A percentile compares a stretch with the other conserved stretches of the same genome.
These are phyloP conservation scores for Cordyceps fumosorosea DNA, from an alignment of 2,329 filamentous ascomycete genomes.

Conservation along the genomic window DNA sequence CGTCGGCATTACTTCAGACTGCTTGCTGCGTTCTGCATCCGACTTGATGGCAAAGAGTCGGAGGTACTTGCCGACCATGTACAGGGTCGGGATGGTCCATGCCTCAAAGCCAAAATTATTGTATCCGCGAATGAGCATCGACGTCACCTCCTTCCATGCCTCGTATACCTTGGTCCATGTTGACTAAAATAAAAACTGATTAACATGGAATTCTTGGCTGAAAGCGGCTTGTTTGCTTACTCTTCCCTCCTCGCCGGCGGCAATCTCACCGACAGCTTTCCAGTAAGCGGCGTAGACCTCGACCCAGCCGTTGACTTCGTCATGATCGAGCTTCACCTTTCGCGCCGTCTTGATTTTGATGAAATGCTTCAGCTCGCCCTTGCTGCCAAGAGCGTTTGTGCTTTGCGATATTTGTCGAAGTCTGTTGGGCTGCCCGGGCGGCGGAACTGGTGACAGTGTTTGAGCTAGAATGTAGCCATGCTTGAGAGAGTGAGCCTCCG, in stretches of 20 bases:
- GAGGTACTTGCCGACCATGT: conserved; percentile 79
- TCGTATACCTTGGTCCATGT: conserved; percentile 82
- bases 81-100: conserved; percentile 90
- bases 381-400: conserved; percentile 59
- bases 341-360: conserved; percentile 54
- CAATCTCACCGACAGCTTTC: conserved; percentile 70
- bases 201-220: background rate
- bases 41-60: conserved; percentile 85
- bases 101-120: conserved; percentile 68
- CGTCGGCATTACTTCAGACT: conserved; percentile 26
- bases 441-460: conserved; percentile 65
- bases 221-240: conserved; percentile 19
- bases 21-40: conserved; percentile 58
- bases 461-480: conserved; percentile 69
- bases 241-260: conserved; percentile 43
- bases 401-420: conserved; percentile 65
- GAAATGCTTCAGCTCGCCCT: conserved; percentile 66
- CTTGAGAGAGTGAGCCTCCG: conserved; percentile 54
- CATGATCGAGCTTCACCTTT: conserved; percentile 48
- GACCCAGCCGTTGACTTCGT: conserved; percentile 74
- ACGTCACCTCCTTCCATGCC: conserved; percentile 79
- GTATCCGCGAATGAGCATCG: conserved; percentile 73
- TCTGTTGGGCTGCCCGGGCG: conserved; percentile 54
- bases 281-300: conserved; percentile 81
- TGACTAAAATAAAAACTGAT: conserved; percentile 27